Base-by-base conservation (phyloP, 2,329 filamentous ascomycete species). In the Aspergillus pseudoviridinutans region DNA sequence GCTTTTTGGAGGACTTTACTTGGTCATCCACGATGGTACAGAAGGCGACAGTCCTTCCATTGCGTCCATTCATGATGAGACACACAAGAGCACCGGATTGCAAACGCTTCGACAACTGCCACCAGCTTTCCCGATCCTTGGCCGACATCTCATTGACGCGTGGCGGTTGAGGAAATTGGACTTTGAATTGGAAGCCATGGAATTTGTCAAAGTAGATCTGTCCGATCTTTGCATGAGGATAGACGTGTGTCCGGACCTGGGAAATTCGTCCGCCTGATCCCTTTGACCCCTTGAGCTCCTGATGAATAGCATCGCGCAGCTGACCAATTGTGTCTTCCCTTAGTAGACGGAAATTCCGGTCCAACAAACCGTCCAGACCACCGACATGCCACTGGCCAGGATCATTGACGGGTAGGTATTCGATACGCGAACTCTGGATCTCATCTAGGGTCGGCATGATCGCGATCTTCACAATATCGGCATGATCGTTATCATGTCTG, bases 401-500 rank as follows among this genome's bases (percentile, higher is more conserved):
- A 41, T 74, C 64, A 41, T 69, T 71, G 10, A 62, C 61, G 1
- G 74, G 74, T 22, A 75, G 62, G 55, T 74, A 76, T 35, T 73
- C 70, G 0, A 64, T 50, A 2, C 66, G 61, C 12, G 53, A n/a
- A 3, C 58, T 66, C 35, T 54, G 29, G 49, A 76, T 75, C 53
- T 77, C 74, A 25, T 73, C 60, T 2, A 64, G 61, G 1, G 69
- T 76, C 1, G 74, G 74, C 60, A 77, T 65, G 46, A 76, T 71
- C 14, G 62, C 57, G 27, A 77, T 72, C 0, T 64, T 53, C 44
- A 64, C 64, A 44, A 74, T 73, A 50, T 75, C 64, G 3, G 56
- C 49, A 49, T 70, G 58, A 55, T 77, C 74, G 57, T 77, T 77
- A 38, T 76, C 65, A 54, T 76, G 74, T 10, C 74, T 64, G 1